A percentile compares a stretch with the other conserved stretches of the same genome.
Evolutionary conservation across 306 rosid species (phyloP).

Genomic region (Betula pendula): DNA sequence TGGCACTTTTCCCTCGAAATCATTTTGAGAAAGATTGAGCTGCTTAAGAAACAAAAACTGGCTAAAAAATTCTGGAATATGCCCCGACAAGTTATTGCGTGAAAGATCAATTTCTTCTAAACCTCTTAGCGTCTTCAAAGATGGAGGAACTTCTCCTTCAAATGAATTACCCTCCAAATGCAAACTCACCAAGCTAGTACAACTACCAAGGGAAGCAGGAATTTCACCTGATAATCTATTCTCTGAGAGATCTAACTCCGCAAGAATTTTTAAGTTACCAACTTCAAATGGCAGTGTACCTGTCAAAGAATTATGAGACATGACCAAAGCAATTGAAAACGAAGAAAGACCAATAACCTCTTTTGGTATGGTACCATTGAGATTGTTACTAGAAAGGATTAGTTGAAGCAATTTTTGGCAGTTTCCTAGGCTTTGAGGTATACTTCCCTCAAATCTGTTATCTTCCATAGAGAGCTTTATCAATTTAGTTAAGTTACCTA

Average conservation of each 20-base stretch:
- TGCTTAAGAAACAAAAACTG: slow-evolving; percentile 3
- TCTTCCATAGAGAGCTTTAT: slow-evolving; percentile 10
- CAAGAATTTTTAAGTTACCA: slow-evolving; percentile 18
- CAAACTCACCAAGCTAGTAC: slow-evolving; percentile 15
- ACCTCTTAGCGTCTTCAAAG: slow-evolving; percentile 21
- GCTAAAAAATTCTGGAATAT: slow-evolving; percentile 34
- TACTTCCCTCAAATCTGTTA: slow-evolving; percentile 31
- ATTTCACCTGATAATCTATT: slow-evolving; percentile 38
- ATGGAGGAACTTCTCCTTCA: slow-evolving; percentile 29
- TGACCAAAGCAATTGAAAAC: slow-evolving; percentile 26
- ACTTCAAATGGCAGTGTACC: slow-evolving; percentile 41
- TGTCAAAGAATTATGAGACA: slow-evolving; percentile 31
- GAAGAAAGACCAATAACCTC: slow-evolving; percentile 3
- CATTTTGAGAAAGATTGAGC: slow-evolving; percentile 38
- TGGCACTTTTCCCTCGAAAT: slow-evolving; percentile 36
- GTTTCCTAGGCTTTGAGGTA: slow-evolving; percentile 38
- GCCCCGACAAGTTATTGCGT: slow-evolving; percentile 31
- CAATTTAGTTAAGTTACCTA: slow-evolving; percentile 35
- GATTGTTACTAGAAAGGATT: slow-evolving; percentile 22
- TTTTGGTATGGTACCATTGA: slow-evolving; percentile 38
- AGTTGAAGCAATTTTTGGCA: slow-evolving; percentile 26
- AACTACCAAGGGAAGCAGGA: slow-evolving; percentile 23
- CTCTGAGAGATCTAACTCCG: slow-evolving; percentile 18
- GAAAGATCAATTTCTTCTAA: slow-evolving; percentile 33
- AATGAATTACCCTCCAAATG: slow-evolving; percentile 31